Evolutionary conservation across 306 rosid species (phyloP).

Genomic region (Corylus heterophylla): DNA sequence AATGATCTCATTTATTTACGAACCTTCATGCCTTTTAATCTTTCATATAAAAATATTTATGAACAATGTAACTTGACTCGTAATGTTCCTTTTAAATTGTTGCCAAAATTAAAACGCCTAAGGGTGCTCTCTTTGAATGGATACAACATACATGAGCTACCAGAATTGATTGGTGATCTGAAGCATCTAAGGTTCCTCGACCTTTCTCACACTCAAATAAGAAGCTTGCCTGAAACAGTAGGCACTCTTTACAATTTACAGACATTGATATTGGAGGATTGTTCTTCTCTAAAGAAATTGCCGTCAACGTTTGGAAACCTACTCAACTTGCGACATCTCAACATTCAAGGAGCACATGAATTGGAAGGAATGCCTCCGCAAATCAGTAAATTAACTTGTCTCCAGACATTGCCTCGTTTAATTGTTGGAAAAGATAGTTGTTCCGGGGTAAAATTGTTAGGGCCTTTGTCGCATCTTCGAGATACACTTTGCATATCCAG

Average conservation of each 20-base stretch:
- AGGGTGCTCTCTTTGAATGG: background rate
- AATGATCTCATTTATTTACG: conserved; percentile 33
- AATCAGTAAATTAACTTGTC: too few relatives aligned
- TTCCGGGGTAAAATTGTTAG: too few relatives aligned
- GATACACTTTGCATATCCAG: too few relatives aligned
- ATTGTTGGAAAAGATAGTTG: too few relatives aligned
- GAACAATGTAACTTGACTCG: too few relatives aligned
- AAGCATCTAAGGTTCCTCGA: conserved; percentile 1
- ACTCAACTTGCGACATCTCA: too few relatives aligned
- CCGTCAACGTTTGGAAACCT: background rate
- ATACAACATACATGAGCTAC: background rate
- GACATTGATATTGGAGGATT: background rate
- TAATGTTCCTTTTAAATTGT: background rate
- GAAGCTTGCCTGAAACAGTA: too few relatives aligned
- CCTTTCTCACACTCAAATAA: background rate
- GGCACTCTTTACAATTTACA: background rate
- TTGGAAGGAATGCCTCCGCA: too few relatives aligned
- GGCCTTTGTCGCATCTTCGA: too few relatives aligned
- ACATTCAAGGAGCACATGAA: too few relatives aligned
- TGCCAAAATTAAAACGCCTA: background rate
- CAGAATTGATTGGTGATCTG: background rate
- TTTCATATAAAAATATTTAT: too few relatives aligned
- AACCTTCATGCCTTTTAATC: conserved; percentile 45
- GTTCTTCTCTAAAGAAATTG: background rate
- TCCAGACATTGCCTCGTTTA: too few relatives aligned